These are phyloP conservation scores for Arthrobotrys sphaeroides DNA, from an alignment of 2,329 filamentous ascomycete species.

Conservation along the genomic window DNA sequence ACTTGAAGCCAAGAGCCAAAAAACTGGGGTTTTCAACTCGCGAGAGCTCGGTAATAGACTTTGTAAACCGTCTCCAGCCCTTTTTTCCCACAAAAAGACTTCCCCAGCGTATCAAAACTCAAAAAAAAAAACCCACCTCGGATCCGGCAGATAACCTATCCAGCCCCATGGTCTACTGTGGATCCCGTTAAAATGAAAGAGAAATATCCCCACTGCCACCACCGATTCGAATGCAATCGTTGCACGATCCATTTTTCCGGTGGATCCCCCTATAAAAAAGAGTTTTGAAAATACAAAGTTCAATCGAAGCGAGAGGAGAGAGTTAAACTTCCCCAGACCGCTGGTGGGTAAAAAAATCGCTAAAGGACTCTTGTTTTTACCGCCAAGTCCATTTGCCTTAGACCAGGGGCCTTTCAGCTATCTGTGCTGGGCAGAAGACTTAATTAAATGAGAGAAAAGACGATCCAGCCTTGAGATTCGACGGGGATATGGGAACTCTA, in stretches of 20 bases:
- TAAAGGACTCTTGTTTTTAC: not conserved
- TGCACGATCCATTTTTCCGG: conserved; percentile 9
- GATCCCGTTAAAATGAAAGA: conserved; percentile 10
- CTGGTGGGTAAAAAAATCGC: too few relatives aligned
- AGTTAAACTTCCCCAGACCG: conserved; percentile 11
- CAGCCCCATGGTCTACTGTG: not conserved
- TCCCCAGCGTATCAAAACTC: too few relatives aligned
- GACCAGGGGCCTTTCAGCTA: not conserved
- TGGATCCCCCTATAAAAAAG: too few relatives aligned
- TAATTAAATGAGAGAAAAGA: not conserved
- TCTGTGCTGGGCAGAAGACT: too few relatives aligned
- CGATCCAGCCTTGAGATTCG: not conserved
- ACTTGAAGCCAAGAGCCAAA: too few relatives aligned
- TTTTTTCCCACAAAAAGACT: too few relatives aligned
- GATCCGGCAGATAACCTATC: too few relatives aligned
- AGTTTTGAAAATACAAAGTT: conserved; percentile 22
- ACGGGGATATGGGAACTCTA: not conserved
- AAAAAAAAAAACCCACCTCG: too few relatives aligned
- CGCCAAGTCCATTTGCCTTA: conserved; percentile 3
- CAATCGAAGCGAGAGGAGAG: not conserved
- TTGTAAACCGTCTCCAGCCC: too few relatives aligned
- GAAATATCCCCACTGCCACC: not conserved
- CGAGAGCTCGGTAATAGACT: too few relatives aligned
- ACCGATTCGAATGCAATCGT: too few relatives aligned
- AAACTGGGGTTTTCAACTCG: too few relatives aligned